A percentile compares a stretch with the other conserved stretches of the same genome.
Conservation (phyloP, 2,329 filamentous ascomycete species). For the Ophiocordyceps camponoti-floridani region DNA sequence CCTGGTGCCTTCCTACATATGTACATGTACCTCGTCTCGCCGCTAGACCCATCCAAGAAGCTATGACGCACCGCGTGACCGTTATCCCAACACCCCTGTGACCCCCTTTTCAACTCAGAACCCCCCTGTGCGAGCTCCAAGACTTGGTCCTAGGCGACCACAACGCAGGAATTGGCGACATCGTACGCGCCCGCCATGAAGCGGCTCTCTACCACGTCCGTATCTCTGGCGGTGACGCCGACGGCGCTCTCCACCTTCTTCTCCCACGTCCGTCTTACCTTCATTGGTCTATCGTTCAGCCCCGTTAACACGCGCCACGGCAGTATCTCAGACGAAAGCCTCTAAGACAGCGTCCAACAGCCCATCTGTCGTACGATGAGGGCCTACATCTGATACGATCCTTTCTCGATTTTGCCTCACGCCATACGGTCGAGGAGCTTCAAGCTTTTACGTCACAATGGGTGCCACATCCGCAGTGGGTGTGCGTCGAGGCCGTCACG, state of each 20-base stretch:
- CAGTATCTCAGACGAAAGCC: constrained; percentile 71
- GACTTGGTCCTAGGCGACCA: neutral
- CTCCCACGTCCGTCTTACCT: constrained; percentile 53
- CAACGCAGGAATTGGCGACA: neutral
- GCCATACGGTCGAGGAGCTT: constrained; percentile 82
- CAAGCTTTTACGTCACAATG: constrained; percentile 84
- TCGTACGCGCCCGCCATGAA: constrained; percentile 17
- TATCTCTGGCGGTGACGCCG: constrained; percentile 71
- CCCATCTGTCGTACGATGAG: constrained; percentile 87
- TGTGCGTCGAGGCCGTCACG: constrained; percentile 53
- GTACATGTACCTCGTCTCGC: too few relatives aligned
- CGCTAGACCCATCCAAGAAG: too few relatives aligned
- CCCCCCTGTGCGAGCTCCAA: too few relatives aligned
- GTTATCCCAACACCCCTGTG: neutral
- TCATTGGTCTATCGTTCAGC: neutral
- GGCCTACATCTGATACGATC: constrained; percentile 72
- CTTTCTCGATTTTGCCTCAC: constrained; percentile 71
- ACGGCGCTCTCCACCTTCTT: constrained; percentile 75
- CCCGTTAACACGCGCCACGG: neutral
- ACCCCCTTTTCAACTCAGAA: neutral
- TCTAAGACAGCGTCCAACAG: constrained; percentile 62
- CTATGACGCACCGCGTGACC: neutral
- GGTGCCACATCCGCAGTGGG: constrained; percentile 80
- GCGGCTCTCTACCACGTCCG: constrained; percentile 58
- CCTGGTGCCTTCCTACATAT: neutral